Evolutionary conservation across 1,139 yeast genomes (phyloP).

Genomic region (Suhomyces anneliseae): DNA sequence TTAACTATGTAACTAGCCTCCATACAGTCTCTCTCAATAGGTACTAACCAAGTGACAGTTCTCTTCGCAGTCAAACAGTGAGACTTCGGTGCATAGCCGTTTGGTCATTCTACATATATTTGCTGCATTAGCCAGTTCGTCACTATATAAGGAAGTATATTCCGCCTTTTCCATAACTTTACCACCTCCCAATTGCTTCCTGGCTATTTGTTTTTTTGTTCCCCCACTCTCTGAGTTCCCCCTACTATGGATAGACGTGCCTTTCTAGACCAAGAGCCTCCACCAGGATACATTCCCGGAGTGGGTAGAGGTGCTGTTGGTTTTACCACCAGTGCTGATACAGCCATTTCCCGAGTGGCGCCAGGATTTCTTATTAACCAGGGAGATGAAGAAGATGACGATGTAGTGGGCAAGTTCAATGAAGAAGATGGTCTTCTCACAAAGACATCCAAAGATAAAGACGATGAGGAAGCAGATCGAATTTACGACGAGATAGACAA

Average conservation of each 20-base stretch:
- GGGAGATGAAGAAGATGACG: conserved; percentile 29
- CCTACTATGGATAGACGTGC: conserved; percentile 48
- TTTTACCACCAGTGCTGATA: conserved; percentile 79
- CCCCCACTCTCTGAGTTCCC: too few relatives aligned
- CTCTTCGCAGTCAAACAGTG: too few relatives aligned
- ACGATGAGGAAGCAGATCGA: conserved; percentile 72
- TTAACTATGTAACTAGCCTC: too few relatives aligned
- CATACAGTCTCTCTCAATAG: too few relatives aligned
- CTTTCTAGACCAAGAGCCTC: conserved; percentile 87
- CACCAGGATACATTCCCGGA: conserved; percentile 89
- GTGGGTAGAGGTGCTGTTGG: conserved; percentile 96
- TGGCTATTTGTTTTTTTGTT: background rate
- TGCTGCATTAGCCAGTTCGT: too few relatives aligned
- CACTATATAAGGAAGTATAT: too few relatives aligned
- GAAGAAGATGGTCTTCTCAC: conserved; percentile 33
- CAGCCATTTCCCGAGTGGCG: conserved; percentile 50
- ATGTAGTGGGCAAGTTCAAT: conserved; percentile 5
- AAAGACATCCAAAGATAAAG: conserved; percentile 43
- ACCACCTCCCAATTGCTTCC: background rate
- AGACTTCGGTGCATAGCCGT: too few relatives aligned
- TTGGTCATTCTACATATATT: too few relatives aligned
- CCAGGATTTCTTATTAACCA: conserved; percentile 37
- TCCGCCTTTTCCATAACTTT: background rate
- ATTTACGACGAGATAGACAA: conserved; percentile 67
- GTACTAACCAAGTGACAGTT: too few relatives aligned